Evolutionary conservation across 345 rosid species (phyloP).

Genomic region (Linum tenue): DNA sequence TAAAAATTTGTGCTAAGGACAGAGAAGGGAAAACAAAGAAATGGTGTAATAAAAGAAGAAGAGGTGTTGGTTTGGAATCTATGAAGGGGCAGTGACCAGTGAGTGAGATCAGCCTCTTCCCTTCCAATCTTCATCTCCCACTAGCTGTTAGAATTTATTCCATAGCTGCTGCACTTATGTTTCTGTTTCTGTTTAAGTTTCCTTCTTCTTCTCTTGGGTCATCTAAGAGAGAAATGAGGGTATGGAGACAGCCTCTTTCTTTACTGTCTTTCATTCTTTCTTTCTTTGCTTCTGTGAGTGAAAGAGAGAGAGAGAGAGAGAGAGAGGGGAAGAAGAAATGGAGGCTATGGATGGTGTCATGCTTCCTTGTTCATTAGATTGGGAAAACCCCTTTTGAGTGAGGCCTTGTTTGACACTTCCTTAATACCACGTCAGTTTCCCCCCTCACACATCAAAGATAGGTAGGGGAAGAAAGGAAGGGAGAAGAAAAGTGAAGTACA

Average conservation of each 20-base stretch:
- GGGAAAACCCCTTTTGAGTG: neutral
- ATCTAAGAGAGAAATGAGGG: neutral
- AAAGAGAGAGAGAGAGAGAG: too few relatives aligned
- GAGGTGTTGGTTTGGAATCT: neutral
- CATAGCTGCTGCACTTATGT: neutral
- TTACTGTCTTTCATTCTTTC: constrained; percentile 2
- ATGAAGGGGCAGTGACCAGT: too few relatives aligned
- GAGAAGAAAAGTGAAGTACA: constrained; percentile 14
- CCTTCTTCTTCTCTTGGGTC: constrained; percentile 10
- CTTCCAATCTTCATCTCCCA: neutral
- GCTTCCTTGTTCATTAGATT: too few relatives aligned
- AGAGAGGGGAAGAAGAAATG: too few relatives aligned
- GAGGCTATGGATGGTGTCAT: too few relatives aligned
- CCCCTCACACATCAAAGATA: constrained; percentile 19
- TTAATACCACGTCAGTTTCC: neutral
- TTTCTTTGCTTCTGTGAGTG: too few relatives aligned
- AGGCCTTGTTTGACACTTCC: neutral
- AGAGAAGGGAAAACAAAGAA: neutral
- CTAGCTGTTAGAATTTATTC: neutral
- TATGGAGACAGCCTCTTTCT: constrained; percentile 4
- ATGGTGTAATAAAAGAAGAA: neutral
- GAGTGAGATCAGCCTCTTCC: neutral
- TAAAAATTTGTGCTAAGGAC: too few relatives aligned
- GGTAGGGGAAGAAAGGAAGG: constrained; percentile 21
- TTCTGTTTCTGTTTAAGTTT: neutral